Evolutionary conservation across 169 alveolate species (phyloP), one percentile per base, ranked within the genome.

Genomic region (Cryptosporidium parvum): DNA sequence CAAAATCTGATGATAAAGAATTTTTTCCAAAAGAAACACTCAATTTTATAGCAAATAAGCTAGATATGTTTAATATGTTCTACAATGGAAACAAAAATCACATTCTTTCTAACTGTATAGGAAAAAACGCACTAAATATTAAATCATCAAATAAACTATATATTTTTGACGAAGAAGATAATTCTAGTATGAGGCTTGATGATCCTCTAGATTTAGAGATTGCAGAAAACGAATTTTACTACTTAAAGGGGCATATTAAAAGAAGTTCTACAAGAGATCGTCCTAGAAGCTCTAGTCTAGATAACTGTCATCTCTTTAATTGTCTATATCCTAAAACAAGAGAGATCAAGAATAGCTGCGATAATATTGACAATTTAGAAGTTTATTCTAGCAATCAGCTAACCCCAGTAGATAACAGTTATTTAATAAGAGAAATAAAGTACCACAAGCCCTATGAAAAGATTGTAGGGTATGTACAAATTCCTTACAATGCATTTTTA

Each of bases 201-300:
- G 72, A 37, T 29, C 62, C 80, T 21, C 89, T 44, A 21, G 72
- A 80, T 44, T 44, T 80, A 29, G 89, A 80, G 35, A 62, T 26
- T 16, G 89, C 59, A 45, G 89, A 80, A 80, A 45, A 80, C 42
- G 89, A 80, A 80, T 80, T 80, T 37, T 80, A 80, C 16, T 80
- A 80, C 39, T 67, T 80, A 37, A 80, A 48, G 26, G 33, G 68
- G 3, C 61, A 65, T 12, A 21, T 26, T 7, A 39, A 62, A 53
- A 80, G 89, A 44, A 68, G 80, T 10, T 80, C 87, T 23, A 21
- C 69, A 4, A 29, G 23, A 21, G 67, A 56, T 26, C 67, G 16
- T 6, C 21, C 16, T 21, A 9, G 1, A 26, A 56, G 33, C 37
- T 56, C 29, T 26, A n/a, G 7, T 5, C 3, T 23, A 56, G 67